A percentile compares a stretch with the other conserved stretches of the same genome.
phyloP scores from a whole-genome alignment of 1,284 basidiomycete species.

The Trametes versicolor region DNA sequence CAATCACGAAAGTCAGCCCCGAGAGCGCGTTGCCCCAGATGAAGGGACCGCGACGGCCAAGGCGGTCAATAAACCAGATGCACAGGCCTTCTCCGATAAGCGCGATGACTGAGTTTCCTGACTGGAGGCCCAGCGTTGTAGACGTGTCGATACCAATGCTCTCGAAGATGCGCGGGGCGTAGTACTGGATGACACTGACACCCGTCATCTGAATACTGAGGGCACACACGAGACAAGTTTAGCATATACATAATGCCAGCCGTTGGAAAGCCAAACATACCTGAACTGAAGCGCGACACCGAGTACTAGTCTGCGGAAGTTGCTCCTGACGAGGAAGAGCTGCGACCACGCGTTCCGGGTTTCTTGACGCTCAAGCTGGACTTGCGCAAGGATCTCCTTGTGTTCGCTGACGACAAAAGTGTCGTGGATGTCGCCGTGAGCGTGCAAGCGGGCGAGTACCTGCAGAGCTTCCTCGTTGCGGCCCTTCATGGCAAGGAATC shows the following conservation, averaged over 20 bases:
- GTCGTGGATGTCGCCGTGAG: conserved; percentile 57
- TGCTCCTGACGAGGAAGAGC: conserved; percentile 60
- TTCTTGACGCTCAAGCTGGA: conserved; percentile 47
- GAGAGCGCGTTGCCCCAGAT: conserved; percentile 63
- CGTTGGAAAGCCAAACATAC: conserved; percentile 10
- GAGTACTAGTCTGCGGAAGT: conserved; percentile 53
- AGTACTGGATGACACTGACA: conserved; percentile 60
- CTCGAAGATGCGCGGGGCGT: conserved; percentile 53
- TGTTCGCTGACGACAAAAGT: conserved; percentile 53
- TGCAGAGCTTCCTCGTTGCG: conserved; percentile 54
- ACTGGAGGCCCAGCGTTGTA: conserved; percentile 62
- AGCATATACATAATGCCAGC: neutral
- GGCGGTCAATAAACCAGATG: conserved; percentile 65
- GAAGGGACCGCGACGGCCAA: conserved; percentile 62
- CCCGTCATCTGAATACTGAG: conserved; percentile 58
- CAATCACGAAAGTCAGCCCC: conserved; percentile 62
- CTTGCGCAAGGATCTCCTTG: conserved; percentile 49
- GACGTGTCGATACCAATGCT: conserved; percentile 54
- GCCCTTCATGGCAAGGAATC: conserved; percentile 70
- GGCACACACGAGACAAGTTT: conserved; percentile 34
- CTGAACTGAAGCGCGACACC: conserved; percentile 49
- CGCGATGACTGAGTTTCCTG: conserved; percentile 68
- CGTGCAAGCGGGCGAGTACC: conserved; percentile 60
- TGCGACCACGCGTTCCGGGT: conserved; percentile 51
- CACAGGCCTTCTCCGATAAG: conserved; percentile 66